phyloP scores from a whole-genome alignment of 1,139 yeast genomes.

The Ogataea hybrid region DNA sequence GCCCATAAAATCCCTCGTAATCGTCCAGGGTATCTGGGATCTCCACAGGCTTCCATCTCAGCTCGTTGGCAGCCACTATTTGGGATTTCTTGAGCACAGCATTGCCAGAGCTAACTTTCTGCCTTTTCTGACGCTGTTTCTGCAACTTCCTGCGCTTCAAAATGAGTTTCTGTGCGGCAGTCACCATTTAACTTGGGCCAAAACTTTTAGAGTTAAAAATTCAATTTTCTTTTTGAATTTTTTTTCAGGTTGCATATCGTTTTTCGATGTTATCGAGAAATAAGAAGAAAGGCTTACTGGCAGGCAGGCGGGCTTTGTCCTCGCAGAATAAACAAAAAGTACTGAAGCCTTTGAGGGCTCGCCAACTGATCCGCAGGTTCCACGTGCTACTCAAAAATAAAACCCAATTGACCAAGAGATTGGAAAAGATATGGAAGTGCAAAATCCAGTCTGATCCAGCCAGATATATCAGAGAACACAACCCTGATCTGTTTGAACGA shows the following conservation, averaged over 20 bases:
- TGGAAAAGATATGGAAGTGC: conserved; percentile 19
- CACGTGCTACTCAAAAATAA: conserved; percentile 58
- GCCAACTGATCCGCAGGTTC: conserved; percentile 65
- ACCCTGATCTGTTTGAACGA: not conserved
- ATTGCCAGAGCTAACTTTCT: not conserved
- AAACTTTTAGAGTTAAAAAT: conserved; percentile 1
- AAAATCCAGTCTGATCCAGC: not conserved
- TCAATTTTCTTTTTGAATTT: no score
- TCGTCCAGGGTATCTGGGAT: conserved; percentile 84
- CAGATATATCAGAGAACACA: not conserved
- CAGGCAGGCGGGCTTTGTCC: conserved; percentile 35
- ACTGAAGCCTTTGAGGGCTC: conserved; percentile 64
- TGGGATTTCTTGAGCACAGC: conserved; percentile 23
- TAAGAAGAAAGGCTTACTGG: conserved; percentile 26
- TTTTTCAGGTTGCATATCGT: not conserved
- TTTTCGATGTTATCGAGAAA: not conserved
- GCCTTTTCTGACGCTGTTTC: conserved; percentile 11
- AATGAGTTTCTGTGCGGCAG: conserved; percentile 16
- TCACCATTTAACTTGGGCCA: conserved; percentile 17
- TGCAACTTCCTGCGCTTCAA: conserved; percentile 16
- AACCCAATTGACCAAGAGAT: conserved; percentile 24
- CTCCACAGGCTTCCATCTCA: conserved; percentile 79
- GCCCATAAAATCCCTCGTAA: conserved; percentile 85
- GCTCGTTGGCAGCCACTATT: conserved; percentile 47
- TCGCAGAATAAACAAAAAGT: conserved; percentile 28